Conservation (phyloP, 805 yeast species). For the Lachancea meyersii region DNA sequence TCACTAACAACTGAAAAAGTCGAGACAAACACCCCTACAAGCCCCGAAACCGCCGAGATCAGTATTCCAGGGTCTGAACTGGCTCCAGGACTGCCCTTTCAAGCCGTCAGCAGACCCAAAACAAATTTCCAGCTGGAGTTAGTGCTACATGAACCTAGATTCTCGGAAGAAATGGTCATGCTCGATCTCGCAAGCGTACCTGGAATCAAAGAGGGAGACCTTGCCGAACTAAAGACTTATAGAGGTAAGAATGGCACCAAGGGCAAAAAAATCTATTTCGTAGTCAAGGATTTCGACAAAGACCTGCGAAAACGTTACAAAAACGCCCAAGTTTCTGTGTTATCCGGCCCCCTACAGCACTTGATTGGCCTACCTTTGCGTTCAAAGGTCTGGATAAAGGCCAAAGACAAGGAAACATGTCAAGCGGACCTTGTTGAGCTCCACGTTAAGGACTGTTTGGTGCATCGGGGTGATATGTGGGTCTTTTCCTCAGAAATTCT, state of each 20-base stretch:
- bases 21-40: not conserved
- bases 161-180: conserved; percentile 52
- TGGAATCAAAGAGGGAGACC: conserved; percentile 64
- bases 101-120: not conserved
- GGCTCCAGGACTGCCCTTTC: not conserved
- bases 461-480: conserved; percentile 95
- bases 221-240: conserved; percentile 60
- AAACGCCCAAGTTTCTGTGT: conserved; percentile 45
- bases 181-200: conserved; percentile 56
- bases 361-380: conserved; percentile 62
- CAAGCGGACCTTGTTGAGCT: conserved; percentile 80
- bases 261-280: conserved; percentile 39
- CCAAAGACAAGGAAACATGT: conserved; percentile 40
- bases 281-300: conserved; percentile 35
- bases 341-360: conserved; percentile 53
- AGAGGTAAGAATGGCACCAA: conserved; percentile 22
- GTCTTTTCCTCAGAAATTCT: conserved; percentile 55
- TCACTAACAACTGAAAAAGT: not conserved
- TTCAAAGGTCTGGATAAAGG: conserved; percentile 54
- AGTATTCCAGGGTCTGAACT: not conserved
- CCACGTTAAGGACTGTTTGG: conserved; percentile 67
- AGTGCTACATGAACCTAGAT: conserved; percentile 59
- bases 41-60: not conserved
- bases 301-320: conserved; percentile 27
- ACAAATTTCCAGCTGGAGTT: conserved; percentile 20